phyloP scores from a whole-genome alignment of 192 early-diverging fungal genomes.

The Backusella luteola region DNA sequence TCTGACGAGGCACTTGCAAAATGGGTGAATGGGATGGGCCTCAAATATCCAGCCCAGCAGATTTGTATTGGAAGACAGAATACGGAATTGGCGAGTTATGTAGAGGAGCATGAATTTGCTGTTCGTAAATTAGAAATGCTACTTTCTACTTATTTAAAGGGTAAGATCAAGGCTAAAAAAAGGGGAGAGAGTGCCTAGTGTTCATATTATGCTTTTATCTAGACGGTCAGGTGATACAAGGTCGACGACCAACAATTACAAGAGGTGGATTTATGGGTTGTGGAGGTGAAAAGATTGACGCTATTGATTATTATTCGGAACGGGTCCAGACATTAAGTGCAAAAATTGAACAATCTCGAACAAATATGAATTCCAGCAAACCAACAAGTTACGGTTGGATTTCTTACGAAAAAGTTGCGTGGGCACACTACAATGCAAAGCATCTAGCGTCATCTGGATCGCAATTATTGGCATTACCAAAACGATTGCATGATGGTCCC shows the following conservation, averaged over 20 bases:
- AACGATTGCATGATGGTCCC: not conserved
- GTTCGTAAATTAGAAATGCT: constrained; percentile 66
- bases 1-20: constrained; percentile 50
- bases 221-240: constrained; percentile 29
- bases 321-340: constrained; percentile 56
- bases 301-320: constrained; percentile 68
- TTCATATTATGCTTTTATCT: not conserved
- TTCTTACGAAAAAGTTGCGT: constrained; percentile 56
- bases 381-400: constrained; percentile 71
- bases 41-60: constrained; percentile 47
- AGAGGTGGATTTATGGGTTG: constrained; percentile 32
- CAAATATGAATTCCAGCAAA: constrained; percentile 44
- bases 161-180: constrained; percentile 13
- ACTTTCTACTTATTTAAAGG: constrained; percentile 54
- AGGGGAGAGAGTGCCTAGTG: not conserved
- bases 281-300: constrained; percentile 56
- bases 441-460: constrained; percentile 36
- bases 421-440: constrained; percentile 46
- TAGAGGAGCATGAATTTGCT: constrained; percentile 60
- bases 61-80: constrained; percentile 67
- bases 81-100: constrained; percentile 60
- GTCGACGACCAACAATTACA: constrained; percentile 36
- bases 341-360: constrained; percentile 51
- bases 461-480: constrained; percentile 16
- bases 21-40: constrained; percentile 45